A percentile compares a stretch with the other conserved stretches of the same genome.
phyloP scores from a whole-genome alignment of 495 filamentous ascomycete genomes.

The Apiosordaria backusii region DNA sequence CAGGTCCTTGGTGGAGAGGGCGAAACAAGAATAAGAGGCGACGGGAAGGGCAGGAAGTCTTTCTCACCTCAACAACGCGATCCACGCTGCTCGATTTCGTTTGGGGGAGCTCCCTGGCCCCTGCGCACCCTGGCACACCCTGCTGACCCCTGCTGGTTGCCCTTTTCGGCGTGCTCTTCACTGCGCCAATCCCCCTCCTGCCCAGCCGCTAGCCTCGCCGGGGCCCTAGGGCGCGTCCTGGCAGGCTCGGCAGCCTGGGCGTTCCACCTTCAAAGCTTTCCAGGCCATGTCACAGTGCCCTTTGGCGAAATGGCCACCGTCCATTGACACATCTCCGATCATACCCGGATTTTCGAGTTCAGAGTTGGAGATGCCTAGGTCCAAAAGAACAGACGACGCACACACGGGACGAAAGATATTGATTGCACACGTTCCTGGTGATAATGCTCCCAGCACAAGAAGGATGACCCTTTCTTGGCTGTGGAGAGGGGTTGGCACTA shows the following conservation, averaged over 20 bases:
- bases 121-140: conserved; percentile 6
- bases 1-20: background rate
- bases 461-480: background rate
- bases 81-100: background rate
- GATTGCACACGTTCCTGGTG: background rate
- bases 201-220: conserved; percentile 1
- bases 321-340: background rate
- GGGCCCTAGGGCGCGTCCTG: conserved; percentile 12
- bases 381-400: background rate
- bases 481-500: background rate
- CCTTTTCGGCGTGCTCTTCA: conserved; percentile 2
- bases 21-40: background rate
- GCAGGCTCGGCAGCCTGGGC: conserved; percentile 14
- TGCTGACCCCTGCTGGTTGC: conserved; percentile 10
- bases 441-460: background rate
- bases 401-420: background rate
- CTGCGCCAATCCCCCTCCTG: background rate
- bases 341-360: background rate
- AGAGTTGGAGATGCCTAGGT: background rate
- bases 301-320: background rate
- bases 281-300: background rate
- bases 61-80: conserved; percentile 7
- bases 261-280: conserved; percentile 8
- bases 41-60: conserved; percentile 5
- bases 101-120: conserved; percentile 21